Percentiles rank a stretch among this genome's conserved stretches.
Evolutionary conservation across 2,329 filamentous ascomycete genomes (phyloP).

Genomic region (Uncinocarpus reesii): DNA sequence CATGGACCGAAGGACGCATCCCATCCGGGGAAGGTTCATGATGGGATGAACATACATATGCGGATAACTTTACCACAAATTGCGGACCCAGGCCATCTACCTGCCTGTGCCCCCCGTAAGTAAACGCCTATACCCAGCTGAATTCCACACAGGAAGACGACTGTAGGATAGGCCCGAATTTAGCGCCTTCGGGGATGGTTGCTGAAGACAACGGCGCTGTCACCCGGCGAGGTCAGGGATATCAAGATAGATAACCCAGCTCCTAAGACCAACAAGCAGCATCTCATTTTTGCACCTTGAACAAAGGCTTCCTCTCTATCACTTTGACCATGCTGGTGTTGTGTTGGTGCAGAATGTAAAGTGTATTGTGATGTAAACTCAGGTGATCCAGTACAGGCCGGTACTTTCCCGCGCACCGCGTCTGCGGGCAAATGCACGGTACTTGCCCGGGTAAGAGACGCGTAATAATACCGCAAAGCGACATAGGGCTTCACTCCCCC

Average conservation of each 20-base stretch:
- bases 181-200: too few relatives aligned
- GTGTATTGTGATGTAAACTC: neutral
- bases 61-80: neutral
- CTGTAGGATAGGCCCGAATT: neutral
- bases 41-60: too few relatives aligned
- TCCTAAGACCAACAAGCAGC: too few relatives aligned
- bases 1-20: neutral
- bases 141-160: neutral
- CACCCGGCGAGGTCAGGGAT: too few relatives aligned
- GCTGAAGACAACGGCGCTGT: neutral
- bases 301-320: neutral
- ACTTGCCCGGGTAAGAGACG: neutral
- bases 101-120: neutral
- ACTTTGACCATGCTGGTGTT: neutral
- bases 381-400: neutral
- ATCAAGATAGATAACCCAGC: too few relatives aligned
- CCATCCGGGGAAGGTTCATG: neutral
- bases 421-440: neutral
- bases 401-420: neutral
- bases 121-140: conserved; percentile 8
- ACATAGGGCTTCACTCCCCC: conserved; percentile 1
- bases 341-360: neutral
- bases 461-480: neutral
- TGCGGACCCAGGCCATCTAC: neutral
- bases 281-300: too few relatives aligned